Conservation (phyloP, 2,329 filamentous ascomycete genomes). For the Sclerotinia spermophila region DNA sequence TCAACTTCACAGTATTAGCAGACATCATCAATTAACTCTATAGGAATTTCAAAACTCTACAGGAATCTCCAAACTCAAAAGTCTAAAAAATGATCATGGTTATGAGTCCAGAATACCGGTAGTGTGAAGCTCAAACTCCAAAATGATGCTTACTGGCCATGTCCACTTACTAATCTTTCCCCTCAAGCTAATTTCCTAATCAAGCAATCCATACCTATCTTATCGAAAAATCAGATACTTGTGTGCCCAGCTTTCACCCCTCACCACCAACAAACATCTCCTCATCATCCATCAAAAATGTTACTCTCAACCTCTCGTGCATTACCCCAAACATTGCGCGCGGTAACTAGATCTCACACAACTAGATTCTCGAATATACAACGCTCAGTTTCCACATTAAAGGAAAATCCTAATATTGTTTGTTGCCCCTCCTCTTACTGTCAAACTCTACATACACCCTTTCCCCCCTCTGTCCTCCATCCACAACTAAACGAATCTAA, state of each 20-base stretch:
- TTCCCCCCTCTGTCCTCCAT: background rate
- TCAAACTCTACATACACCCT: background rate
- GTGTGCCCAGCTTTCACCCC: background rate
- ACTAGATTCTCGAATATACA: background rate
- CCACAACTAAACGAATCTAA: background rate
- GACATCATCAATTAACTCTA: background rate
- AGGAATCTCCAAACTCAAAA: background rate
- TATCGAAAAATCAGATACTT: background rate
- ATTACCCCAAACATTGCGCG: background rate
- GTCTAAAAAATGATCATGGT: background rate
- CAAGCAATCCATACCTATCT: background rate
- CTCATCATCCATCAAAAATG: background rate
- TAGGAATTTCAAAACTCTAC: background rate
- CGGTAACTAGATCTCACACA: background rate
- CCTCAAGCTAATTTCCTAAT: slow-evolving; percentile 16
- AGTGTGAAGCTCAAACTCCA: background rate
- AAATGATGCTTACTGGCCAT: background rate
- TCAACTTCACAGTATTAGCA: background rate
- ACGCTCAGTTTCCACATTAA: slow-evolving; percentile 29
- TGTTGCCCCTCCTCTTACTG: background rate
- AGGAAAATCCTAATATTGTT: slow-evolving; percentile 36
- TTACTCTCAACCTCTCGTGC: background rate
- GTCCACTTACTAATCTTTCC: background rate
- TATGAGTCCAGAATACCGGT: background rate
- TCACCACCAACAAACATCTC: background rate